phyloP scores from a whole-genome alignment of 371 early-diverging fungal genomes.

The Encephalitozoon romaleae region DNA sequence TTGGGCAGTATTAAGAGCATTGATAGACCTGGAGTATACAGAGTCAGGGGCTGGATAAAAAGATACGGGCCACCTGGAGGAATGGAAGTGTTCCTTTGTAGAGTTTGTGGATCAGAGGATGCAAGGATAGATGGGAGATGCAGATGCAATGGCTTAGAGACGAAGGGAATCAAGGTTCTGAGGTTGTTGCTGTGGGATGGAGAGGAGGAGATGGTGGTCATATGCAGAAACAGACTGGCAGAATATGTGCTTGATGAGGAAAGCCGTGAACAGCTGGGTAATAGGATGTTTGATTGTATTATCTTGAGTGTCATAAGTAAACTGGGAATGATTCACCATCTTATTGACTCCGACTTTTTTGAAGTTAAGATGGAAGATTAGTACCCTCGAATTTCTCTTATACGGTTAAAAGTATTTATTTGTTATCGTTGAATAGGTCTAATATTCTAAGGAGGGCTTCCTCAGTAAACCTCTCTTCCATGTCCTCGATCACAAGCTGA shows the following conservation, averaged over 20 bases:
- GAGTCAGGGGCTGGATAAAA: constrained; percentile 14
- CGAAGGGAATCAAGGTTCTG: background rate
- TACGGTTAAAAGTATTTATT: background rate
- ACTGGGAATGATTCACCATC: background rate
- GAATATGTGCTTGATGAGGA: background rate
- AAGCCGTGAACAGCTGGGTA: background rate
- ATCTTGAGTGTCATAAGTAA: background rate
- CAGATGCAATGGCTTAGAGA: background rate
- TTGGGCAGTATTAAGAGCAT: background rate
- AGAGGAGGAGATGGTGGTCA: background rate
- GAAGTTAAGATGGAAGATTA: background rate
- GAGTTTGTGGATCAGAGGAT: background rate
- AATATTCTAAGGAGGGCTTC: constrained; percentile 52
- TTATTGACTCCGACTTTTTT: background rate
- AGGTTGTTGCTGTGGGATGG: constrained; percentile 1
- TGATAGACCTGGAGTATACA: background rate
- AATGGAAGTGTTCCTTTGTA: background rate
- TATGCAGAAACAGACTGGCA: background rate
- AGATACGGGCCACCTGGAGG: background rate
- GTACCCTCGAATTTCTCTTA: background rate
- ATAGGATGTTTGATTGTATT: background rate
- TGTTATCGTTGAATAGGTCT: constrained; percentile 31
- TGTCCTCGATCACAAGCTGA: constrained; percentile 59
- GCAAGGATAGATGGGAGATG: background rate
- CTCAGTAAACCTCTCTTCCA: constrained; percentile 59